phyloP scores from a whole-genome alignment of 495 filamentous ascomycete genomes.

The Barbatosphaeria neglecta region DNA sequence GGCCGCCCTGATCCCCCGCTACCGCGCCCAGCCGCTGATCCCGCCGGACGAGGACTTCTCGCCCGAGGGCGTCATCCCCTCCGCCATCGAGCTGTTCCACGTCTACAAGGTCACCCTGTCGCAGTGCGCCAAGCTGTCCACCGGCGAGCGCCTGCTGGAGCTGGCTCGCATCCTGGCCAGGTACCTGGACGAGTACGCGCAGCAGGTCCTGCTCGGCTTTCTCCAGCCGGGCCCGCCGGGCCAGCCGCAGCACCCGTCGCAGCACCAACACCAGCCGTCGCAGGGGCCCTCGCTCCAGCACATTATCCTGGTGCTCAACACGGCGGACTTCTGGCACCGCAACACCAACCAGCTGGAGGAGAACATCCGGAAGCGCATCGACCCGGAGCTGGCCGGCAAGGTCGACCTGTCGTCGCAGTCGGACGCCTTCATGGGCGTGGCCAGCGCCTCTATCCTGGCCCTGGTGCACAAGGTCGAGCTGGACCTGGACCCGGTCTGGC shows the following conservation, averaged over 20 bases:
- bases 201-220: constrained; percentile 77
- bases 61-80: constrained; percentile 75
- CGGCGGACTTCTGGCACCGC: constrained; percentile 92
- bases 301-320: constrained; percentile 78
- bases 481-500: constrained; percentile 75
- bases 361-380: constrained; percentile 83
- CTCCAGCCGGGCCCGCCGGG: constrained; percentile 53
- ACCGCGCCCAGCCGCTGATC: constrained; percentile 71
- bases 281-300: constrained; percentile 60
- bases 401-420: constrained; percentile 87
- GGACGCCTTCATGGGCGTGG: constrained; percentile 91
- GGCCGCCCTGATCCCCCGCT: constrained; percentile 75
- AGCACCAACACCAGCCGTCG: no score
- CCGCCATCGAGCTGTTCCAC: constrained; percentile 92
- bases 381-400: constrained; percentile 56
- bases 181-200: constrained; percentile 90
- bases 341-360: constrained; percentile 88
- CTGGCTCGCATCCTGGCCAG: constrained; percentile 77
- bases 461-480: constrained; percentile 76
- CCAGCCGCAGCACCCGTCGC: constrained; percentile 48
- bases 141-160: constrained; percentile 74
- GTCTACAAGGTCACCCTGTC: constrained; percentile 86
- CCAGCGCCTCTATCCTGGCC: constrained; percentile 71
- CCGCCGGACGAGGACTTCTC: constrained; percentile 86
- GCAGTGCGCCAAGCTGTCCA: constrained; percentile 93